These are phyloP conservation scores for Acrodontium crateriforme DNA, from an alignment of 2,329 filamentous ascomycete species.

Conservation along the genomic window DNA sequence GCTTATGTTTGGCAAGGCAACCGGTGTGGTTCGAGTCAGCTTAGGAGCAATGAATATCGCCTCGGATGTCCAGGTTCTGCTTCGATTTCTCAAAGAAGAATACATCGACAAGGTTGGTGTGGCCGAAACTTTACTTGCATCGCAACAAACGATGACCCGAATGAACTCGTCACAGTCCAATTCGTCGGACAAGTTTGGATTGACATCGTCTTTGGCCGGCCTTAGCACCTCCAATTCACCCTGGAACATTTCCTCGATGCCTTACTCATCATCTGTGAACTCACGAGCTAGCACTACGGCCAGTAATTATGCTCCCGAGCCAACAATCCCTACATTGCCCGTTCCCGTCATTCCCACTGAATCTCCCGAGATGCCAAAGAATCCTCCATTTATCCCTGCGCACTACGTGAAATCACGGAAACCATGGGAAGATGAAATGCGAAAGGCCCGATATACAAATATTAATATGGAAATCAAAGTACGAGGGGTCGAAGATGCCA, in stretches of 20 bases:
- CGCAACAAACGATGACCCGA: conserved; percentile 1
- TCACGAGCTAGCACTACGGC: conserved; percentile 8
- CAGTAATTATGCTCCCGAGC: conserved; percentile 6
- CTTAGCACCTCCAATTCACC: neutral
- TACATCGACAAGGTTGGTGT: conserved; percentile 13
- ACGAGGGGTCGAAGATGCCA: conserved; percentile 18
- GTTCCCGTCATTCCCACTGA: neutral
- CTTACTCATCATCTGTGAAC: conserved; percentile 1
- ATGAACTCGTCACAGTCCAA: neutral
- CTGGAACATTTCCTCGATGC: no score
- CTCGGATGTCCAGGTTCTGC: conserved; percentile 46
- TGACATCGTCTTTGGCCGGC: neutral
- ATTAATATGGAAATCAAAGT: conserved; percentile 16
- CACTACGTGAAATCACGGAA: conserved; percentile 18
- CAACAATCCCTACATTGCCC: conserved; percentile 1
- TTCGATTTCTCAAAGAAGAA: conserved; percentile 28
- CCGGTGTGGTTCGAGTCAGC: conserved; percentile 47
- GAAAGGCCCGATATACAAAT: conserved; percentile 11
- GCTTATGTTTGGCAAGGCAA: conserved; percentile 40
- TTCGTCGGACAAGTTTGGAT: neutral
- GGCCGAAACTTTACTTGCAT: no score
- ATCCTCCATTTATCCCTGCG: conserved; percentile 18
- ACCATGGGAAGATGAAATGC: conserved; percentile 21
- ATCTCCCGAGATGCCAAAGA: conserved; percentile 6
- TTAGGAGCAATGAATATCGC: conserved; percentile 48